phyloP scores from a whole-genome alignment of 129 eudicot genomes.

The Rutidosis leptorrhynchoides region DNA sequence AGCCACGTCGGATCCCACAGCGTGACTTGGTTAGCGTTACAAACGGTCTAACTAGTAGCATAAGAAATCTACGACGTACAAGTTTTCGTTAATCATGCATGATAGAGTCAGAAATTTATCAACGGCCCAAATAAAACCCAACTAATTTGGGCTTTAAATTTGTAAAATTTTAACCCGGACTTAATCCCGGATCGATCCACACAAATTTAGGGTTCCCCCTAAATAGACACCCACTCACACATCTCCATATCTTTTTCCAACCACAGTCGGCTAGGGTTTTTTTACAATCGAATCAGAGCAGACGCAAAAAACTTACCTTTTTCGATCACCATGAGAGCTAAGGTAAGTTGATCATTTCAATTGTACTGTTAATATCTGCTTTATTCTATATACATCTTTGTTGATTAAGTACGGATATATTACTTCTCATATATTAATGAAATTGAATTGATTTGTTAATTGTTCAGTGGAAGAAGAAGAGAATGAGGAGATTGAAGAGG shows the following conservation, averaged over 20 bases:
- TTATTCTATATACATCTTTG: not conserved
- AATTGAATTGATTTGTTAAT: constrained; percentile 8
- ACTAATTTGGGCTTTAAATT: not conserved
- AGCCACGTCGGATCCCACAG: too few relatives aligned
- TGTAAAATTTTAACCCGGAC: not conserved
- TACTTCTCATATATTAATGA: not conserved
- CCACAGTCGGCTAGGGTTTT: constrained; percentile 36
- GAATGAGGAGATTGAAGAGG: constrained; percentile 63
- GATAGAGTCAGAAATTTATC: too few relatives aligned
- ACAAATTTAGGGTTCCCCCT: constrained; percentile 21
- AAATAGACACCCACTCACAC: constrained; percentile 22
- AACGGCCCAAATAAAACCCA: not conserved
- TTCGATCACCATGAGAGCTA: constrained; percentile 43
- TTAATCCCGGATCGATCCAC: constrained; percentile 1
- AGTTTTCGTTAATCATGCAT: too few relatives aligned
- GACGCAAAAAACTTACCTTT: not conserved
- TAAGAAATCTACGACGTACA: too few relatives aligned
- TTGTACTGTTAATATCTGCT: not conserved
- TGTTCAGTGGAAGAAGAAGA: constrained; percentile 56
- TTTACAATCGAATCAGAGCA: not conserved
- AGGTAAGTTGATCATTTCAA: constrained; percentile 2
- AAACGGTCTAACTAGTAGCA: too few relatives aligned
- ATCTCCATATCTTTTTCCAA: not conserved
- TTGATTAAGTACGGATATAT: not conserved
- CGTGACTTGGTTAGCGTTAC: too few relatives aligned